A percentile compares a stretch with the other conserved stretches of the same genome.
phyloP scores from a whole-genome alignment of 139 green algal genomes.

The Penium margaritaceum region DNA sequence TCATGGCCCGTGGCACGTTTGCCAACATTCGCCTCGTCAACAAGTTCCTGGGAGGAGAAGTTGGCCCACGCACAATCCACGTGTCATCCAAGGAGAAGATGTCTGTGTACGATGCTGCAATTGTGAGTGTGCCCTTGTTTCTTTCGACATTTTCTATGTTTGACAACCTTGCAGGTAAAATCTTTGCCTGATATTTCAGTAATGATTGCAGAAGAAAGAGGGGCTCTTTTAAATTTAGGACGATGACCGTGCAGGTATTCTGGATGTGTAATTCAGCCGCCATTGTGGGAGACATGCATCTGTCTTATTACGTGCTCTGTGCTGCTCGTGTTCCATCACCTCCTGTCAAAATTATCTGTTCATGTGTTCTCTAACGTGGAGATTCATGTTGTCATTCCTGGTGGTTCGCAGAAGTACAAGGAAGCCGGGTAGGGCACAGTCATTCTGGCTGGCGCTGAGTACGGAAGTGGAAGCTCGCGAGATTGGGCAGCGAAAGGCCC shows the following conservation, averaged over 20 bases:
- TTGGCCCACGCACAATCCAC: slow-evolving; percentile 29
- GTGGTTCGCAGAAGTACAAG: slow-evolving; percentile 50
- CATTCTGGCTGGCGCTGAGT: slow-evolving; percentile 47
- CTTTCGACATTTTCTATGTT: slow-evolving; percentile 30
- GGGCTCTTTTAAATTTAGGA: not conserved
- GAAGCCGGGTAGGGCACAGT: slow-evolving; percentile 35
- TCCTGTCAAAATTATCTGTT: too few species aligned
- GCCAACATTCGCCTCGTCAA: slow-evolving; percentile 49
- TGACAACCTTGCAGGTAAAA: slow-evolving; percentile 46
- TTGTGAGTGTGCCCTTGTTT: not conserved
- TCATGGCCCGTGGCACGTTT: slow-evolving; percentile 47
- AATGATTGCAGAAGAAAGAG: too few species aligned
- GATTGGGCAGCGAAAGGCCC: slow-evolving; percentile 51
- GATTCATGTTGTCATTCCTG: too few species aligned
- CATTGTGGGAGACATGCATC: too few species aligned
- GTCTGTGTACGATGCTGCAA: slow-evolving; percentile 40
- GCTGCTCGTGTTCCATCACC: slow-evolving; percentile 16
- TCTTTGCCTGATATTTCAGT: too few species aligned
- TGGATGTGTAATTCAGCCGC: too few species aligned
- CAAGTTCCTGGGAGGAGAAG: slow-evolving; percentile 32
- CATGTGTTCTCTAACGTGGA: too few species aligned
- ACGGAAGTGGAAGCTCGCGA: slow-evolving; percentile 45
- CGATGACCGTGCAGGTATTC: too few species aligned
- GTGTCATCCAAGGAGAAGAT: slow-evolving; percentile 22
- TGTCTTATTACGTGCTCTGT: too few species aligned